phyloP scores from a whole-genome alignment of 2,329 filamentous ascomycete species.

The Ascocoryne sarcoides region DNA sequence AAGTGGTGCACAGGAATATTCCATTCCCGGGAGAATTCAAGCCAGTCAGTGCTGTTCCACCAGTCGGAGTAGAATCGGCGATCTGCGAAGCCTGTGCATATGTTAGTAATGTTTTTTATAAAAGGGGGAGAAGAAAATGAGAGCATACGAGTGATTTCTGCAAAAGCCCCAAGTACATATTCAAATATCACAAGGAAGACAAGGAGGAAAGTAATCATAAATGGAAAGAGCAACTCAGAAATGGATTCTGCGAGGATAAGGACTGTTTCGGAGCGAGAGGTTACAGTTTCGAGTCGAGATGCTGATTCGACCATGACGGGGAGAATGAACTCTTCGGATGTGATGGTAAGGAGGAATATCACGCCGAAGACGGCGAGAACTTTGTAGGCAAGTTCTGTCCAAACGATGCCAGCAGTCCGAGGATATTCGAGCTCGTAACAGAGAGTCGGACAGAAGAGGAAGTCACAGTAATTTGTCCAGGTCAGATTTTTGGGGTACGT shows the following conservation, averaged over 20 bases:
- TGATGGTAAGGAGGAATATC: slow-evolving; percentile 87
- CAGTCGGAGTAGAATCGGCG: slow-evolving; percentile 82
- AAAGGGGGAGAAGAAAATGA: background rate
- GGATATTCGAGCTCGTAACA: slow-evolving; percentile 98
- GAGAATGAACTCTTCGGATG: slow-evolving; percentile 90
- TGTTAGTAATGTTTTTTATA: slow-evolving; percentile 1
- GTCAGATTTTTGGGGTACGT: slow-evolving; percentile 89
- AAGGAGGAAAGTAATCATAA: slow-evolving; percentile 90
- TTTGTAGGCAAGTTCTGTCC: slow-evolving; percentile 76
- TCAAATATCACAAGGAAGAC: slow-evolving; percentile 99
- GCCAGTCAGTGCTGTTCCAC: slow-evolving; percentile 79
- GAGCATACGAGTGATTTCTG: slow-evolving; percentile 66
- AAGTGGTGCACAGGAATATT: slow-evolving; percentile 97
- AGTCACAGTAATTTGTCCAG: slow-evolving; percentile 74
- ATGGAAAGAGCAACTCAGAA: slow-evolving; percentile 86
- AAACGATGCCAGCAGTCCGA: slow-evolving; percentile 64
- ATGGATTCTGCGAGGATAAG: slow-evolving; percentile 85
- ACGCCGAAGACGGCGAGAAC: slow-evolving; percentile 86
- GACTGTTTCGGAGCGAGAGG: slow-evolving; percentile 50
- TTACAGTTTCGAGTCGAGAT: slow-evolving; percentile 37
- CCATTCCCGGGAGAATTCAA: slow-evolving; percentile 95
- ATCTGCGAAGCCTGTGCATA: slow-evolving; percentile 59
- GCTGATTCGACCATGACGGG: slow-evolving; percentile 73
- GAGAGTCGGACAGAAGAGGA: slow-evolving; percentile 82
- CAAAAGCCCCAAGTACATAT: slow-evolving; percentile 88